phyloP scores from a whole-genome alignment of 257 asterid genomes.

The Penstemon eatonii region DNA sequence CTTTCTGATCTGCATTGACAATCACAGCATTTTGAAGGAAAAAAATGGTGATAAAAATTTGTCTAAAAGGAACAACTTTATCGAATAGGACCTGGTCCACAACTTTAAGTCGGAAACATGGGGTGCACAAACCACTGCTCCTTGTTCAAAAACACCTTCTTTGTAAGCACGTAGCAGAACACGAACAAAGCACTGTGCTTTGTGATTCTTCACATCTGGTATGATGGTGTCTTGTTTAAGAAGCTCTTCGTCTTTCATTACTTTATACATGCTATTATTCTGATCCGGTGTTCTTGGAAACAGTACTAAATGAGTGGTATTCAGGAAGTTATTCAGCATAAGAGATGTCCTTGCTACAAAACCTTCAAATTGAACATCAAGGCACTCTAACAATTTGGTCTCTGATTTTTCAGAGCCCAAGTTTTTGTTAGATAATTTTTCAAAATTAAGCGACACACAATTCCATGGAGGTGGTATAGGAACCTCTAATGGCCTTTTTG shows the following conservation, averaged over 20 bases:
- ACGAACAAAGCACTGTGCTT: conserved; percentile 53
- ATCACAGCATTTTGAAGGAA: conserved; percentile 13
- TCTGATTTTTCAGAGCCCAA: conserved; percentile 23
- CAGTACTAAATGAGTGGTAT: conserved; percentile 42
- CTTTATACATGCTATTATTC: conserved; percentile 42
- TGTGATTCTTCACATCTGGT: conserved; percentile 34
- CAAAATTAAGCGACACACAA: conserved; percentile 41
- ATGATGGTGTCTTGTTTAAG: conserved; percentile 31
- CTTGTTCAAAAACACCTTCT: conserved; percentile 82
- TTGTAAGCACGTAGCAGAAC: conserved; percentile 58
- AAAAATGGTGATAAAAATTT: background rate
- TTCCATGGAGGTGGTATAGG: conserved; percentile 78
- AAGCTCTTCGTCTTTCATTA: conserved; percentile 47
- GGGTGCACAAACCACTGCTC: conserved; percentile 89
- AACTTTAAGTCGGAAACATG: conserved; percentile 46
- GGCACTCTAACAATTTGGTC: conserved; percentile 19
- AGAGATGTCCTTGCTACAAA: conserved; percentile 66
- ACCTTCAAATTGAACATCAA: conserved; percentile 44
- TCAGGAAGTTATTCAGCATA: conserved; percentile 44
- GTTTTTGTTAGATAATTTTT: conserved; percentile 24
- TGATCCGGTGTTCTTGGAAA: conserved; percentile 49
- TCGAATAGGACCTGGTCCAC: conserved; percentile 52
- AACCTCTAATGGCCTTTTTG: conserved; percentile 46
- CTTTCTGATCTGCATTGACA: conserved; percentile 48
- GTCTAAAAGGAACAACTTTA: background rate